phyloP scores from a whole-genome alignment of 2,329 filamentous ascomycete species.

The Hirsutella minnesotensis region DNA sequence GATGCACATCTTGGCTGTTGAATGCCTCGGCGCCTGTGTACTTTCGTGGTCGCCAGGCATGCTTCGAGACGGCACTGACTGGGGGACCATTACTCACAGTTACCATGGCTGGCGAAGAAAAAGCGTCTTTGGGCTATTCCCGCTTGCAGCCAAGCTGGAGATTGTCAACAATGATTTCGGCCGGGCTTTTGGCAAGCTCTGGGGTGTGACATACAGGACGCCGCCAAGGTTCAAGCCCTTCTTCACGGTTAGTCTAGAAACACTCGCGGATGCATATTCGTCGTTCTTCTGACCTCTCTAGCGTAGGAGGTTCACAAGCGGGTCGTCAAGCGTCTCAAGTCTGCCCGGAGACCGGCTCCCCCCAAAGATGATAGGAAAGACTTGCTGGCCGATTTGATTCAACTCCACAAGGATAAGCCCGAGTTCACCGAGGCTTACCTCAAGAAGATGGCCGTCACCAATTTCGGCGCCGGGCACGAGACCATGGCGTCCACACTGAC shows the following conservation, averaged over 20 bases:
- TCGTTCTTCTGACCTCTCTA: background rate
- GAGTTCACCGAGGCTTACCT: constrained; percentile 36
- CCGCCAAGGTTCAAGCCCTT: constrained; percentile 33
- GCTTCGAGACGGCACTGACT: constrained; percentile 29
- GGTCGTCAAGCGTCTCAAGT: constrained; percentile 21
- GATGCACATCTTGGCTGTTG: constrained; percentile 44
- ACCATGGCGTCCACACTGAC: constrained; percentile 41
- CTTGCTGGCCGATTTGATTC: constrained; percentile 33
- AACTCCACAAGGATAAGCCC: constrained; percentile 30
- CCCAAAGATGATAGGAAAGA: constrained; percentile 23
- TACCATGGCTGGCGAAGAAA: constrained; percentile 40
- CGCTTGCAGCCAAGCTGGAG: constrained; percentile 25
- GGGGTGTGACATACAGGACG: constrained; percentile 32
- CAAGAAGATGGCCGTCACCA: constrained; percentile 39
- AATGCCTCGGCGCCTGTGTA: constrained; percentile 36
- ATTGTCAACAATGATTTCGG: constrained; percentile 23
- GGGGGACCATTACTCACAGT: constrained; percentile 33
- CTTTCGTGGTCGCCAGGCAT: constrained; percentile 41
- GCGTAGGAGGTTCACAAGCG: constrained; percentile 22
- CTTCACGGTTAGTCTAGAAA: constrained; percentile 31
- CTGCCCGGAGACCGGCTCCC: constrained; percentile 14
- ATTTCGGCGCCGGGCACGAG: constrained; percentile 44
- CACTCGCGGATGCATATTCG: background rate
- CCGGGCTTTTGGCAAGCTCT: constrained; percentile 27
- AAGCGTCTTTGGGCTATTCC: constrained; percentile 40